phyloP scores from a whole-genome alignment of 345 rosid genomes.

The Lepidium didymum region DNA sequence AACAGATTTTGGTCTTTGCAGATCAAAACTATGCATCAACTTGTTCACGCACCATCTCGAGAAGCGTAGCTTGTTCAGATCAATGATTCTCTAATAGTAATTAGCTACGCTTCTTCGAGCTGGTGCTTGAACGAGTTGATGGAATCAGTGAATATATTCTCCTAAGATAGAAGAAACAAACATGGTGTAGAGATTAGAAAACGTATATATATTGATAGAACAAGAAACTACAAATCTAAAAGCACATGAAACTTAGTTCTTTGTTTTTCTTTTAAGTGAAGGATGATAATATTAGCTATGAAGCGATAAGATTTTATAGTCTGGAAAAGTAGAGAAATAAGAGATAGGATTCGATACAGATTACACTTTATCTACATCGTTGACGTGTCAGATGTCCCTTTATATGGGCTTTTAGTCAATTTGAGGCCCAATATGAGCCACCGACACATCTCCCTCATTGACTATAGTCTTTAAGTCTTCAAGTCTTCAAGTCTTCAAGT shows the following conservation, averaged over 20 bases:
- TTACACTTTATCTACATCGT: not conserved
- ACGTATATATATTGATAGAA: not conserved
- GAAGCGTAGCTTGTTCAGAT: constrained; percentile 1
- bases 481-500: too few species aligned
- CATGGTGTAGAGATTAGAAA: not conserved
- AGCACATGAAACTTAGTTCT: not conserved
- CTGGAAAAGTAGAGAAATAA: not conserved
- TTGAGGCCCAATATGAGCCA: not conserved
- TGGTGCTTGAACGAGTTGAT: constrained; percentile 1
- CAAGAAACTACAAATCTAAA: not conserved
- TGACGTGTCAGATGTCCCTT: not conserved
- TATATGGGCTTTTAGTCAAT: not conserved
- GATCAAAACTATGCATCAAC: not conserved
- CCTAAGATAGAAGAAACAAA: not conserved
- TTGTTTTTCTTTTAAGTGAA: not conserved
- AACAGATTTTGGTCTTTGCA: not conserved
- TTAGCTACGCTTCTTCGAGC: not conserved
- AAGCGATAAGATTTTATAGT: not conserved
- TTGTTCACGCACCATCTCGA: not conserved
- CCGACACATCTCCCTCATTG: not conserved
- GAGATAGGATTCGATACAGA: not conserved
- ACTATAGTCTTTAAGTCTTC: too few species aligned
- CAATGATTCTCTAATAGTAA: not conserved
- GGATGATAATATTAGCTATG: not conserved
- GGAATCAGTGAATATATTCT: not conserved